Percentiles rank a stretch among this genome's conserved stretches.
Evolutionary conservation across 1,139 yeast genomes (phyloP).

Genomic region (Zygoascus meyerae): DNA sequence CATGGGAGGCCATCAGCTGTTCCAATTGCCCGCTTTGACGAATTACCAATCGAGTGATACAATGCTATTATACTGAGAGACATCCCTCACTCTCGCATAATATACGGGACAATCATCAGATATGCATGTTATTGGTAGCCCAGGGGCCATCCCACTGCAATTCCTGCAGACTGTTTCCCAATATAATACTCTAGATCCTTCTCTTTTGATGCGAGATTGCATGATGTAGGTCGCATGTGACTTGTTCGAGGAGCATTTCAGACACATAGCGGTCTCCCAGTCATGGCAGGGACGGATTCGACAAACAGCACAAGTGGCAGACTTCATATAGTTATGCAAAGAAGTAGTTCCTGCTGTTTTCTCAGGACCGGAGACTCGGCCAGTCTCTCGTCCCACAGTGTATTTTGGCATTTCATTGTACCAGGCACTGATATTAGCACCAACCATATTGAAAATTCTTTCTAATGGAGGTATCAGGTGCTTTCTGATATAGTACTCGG

Average conservation of each 20-base stretch:
- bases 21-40: conserved; percentile 40
- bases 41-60: conserved; percentile 11
- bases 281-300: conserved; percentile 9
- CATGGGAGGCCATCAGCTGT: conserved; percentile 78
- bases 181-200: conserved; percentile 25
- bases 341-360: conserved; percentile 9
- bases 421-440: conserved; percentile 78
- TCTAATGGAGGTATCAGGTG: conserved; percentile 87
- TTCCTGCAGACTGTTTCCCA: conserved; percentile 30
- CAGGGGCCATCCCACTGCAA: conserved; percentile 28
- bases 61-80: conserved; percentile 12
- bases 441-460: conserved; percentile 72
- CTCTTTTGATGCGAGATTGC: conserved; percentile 17
- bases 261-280: conserved; percentile 18
- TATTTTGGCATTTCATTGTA: conserved; percentile 60
- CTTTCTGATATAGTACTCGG: conserved; percentile 77
- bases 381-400: conserved; percentile 9
- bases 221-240: conserved; percentile 18
- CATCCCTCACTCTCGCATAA: conserved; percentile 34
- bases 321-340: conserved; percentile 24
- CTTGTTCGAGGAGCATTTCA: conserved; percentile 16
- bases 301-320: conserved; percentile 27
- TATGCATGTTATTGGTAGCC: conserved; percentile 29
- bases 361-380: conserved; percentile 10
- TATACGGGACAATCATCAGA: conserved; percentile 44